Evolutionary conservation across 2,329 filamentous ascomycete genomes (phyloP).

Genomic region (Fusarium domesticum): DNA sequence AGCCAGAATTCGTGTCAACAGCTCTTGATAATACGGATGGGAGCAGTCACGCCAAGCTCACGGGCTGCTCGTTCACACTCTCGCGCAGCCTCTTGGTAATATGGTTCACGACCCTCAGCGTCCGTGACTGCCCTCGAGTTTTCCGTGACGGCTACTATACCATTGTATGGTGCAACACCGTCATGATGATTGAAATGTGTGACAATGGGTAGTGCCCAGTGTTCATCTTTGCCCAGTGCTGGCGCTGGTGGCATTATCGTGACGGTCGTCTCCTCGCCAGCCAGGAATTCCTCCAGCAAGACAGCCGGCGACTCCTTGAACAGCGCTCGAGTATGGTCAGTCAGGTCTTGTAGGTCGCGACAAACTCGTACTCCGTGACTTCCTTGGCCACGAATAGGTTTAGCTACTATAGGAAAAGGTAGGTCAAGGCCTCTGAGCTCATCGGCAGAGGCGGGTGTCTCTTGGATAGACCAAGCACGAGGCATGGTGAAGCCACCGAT

Average conservation of each 20-base stretch:
- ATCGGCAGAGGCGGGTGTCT: not conserved
- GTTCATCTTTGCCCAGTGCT: conserved; percentile 26
- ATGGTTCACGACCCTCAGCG: conserved; percentile 2
- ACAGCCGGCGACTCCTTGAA: conserved; percentile 21
- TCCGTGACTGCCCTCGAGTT: conserved; percentile 44
- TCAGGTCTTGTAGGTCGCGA: conserved; percentile 8
- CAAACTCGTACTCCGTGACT: conserved; percentile 21
- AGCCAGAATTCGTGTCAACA: conserved; percentile 9
- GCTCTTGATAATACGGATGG: conserved; percentile 39
- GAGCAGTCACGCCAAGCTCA: conserved; percentile 40
- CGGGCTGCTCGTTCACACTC: conserved; percentile 42
- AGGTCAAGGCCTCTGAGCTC: not conserved
- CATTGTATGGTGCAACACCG: conserved; percentile 20
- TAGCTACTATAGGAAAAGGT: conserved; percentile 16
- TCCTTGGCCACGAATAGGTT: conserved; percentile 19
- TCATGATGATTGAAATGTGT: conserved; percentile 18
- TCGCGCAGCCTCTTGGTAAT: conserved; percentile 27
- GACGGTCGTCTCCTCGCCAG: conserved; percentile 48
- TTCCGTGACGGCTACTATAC: conserved; percentile 19
- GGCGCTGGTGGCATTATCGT: conserved; percentile 52
- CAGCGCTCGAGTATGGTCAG: conserved; percentile 5
- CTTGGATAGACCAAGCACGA: conserved; percentile 33
- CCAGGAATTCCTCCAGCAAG: conserved; percentile 48
- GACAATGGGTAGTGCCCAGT: conserved; percentile 41
- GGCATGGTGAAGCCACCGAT: conserved; percentile 40